Evolutionary conservation across 78 protist genomes (phyloP).

Genomic region (Dictyostelium brefeldianum): DNA sequence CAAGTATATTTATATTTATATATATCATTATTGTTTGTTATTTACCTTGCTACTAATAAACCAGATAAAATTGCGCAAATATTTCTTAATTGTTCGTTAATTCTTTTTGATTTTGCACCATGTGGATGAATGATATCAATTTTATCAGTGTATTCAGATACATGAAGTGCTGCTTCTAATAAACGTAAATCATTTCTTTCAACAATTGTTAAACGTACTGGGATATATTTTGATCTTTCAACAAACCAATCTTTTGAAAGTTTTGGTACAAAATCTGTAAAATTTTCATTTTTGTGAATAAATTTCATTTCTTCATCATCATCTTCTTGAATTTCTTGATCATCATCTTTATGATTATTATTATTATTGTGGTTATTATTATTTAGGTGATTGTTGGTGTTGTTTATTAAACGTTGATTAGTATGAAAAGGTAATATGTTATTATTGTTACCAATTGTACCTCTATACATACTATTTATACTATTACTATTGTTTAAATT

Average conservation of each 20-base stretch:
- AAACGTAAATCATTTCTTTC: slow-evolving; percentile 90
- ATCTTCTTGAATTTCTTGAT: neutral
- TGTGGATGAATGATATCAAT: slow-evolving; percentile 46
- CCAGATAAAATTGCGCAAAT: slow-evolving; percentile 90
- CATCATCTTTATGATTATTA: neutral
- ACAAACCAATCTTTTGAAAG: slow-evolving; percentile 16
- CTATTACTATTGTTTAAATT: neutral
- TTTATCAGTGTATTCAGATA: slow-evolving; percentile 93
- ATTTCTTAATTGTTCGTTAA: slow-evolving; percentile 82
- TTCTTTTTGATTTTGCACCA: slow-evolving; percentile 57
- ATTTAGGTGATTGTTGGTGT: neutral
- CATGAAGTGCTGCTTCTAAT: slow-evolving; percentile 90
- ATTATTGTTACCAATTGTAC: neutral
- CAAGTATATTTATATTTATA: neutral
- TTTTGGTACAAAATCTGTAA: neutral
- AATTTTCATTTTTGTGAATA: neutral
- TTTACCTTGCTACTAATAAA: slow-evolving; percentile 88
- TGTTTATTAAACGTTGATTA: neutral
- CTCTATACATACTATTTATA: slow-evolving; percentile 28
- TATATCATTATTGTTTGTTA: slow-evolving; percentile 14
- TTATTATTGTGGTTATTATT: neutral
- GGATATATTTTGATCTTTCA: slow-evolving; percentile 81
- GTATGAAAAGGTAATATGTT: slow-evolving; percentile 6
- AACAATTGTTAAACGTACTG: slow-evolving; percentile 65
- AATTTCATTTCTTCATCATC: slow-evolving; percentile 7